Evolutionary conservation across 331 rosid genomes (phyloP), one percentile per base, ranked within the genome.

Genomic region (Arachis monticola): DNA sequence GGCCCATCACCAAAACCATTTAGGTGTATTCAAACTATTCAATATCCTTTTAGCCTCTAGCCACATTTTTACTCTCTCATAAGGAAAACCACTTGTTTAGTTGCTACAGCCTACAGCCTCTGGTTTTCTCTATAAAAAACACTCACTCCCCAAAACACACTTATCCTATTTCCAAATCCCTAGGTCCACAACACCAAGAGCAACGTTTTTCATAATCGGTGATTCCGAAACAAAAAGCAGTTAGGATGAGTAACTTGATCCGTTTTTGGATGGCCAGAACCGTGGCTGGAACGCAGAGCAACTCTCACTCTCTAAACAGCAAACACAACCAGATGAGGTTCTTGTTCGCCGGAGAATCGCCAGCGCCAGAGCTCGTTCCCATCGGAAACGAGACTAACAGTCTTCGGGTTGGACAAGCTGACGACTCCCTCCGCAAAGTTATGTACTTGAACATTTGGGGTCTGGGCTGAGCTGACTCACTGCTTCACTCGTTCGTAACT

Each of bases 371-470:
- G 61, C 66, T 76, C 1, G 69, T 68, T 1, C 72, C 88, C 0
- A 46, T 79, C 1, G 47, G 48, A 82, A 13, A 35, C 50, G 48
- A 4, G 17, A 83, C 77, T 6, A 88, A 77, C 12, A 64, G 50
- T 32, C 40, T 35, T 35, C 77, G 27, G 10, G 57, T 11, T 12
- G 57, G 22, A 17, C 88, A 87, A 3, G 68, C 85, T 1, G 96
- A 91, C 13, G 97, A 91, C 63, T 89, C 93, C 40, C 80, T 91
- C 70, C 81, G 82, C 57, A 73, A 79, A 80, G 93, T 91, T 67
- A 87, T 91, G 96, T 91, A 86, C 85, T 71, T 89, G 62, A 89
- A 85, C 81, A 87, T 92, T 53, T 91, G 96, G 97, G 90, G 93
- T 5, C 91, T 82, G 41, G 89, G 96, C 67, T 91, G 57, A 51